These are phyloP conservation scores for Trypanosoma boissoni DNA, from an alignment of 208 protist species.

Conservation along the genomic window DNA sequence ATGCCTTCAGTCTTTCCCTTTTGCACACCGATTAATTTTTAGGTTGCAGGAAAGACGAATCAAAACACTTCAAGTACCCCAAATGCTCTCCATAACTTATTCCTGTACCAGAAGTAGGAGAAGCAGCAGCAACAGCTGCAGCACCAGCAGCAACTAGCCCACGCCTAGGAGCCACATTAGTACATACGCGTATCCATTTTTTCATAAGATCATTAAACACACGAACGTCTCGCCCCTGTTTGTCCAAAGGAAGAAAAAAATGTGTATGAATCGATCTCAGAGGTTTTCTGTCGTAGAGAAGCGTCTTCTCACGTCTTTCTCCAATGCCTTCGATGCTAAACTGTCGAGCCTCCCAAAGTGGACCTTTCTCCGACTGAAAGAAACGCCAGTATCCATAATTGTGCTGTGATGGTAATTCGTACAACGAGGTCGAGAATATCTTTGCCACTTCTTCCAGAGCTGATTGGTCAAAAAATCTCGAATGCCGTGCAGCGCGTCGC, in stretches of 20 bases:
- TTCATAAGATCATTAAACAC: slow-evolving; percentile 61
- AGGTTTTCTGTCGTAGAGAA: slow-evolving; percentile 58
- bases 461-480: slow-evolving; percentile 76
- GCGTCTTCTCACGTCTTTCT: neutral
- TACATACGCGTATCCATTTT: slow-evolving; percentile 44
- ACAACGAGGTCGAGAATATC: slow-evolving; percentile 28
- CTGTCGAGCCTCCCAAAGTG: slow-evolving; percentile 31
- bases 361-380: slow-evolving; percentile 34
- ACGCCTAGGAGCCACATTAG: too few species aligned
- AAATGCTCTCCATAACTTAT: too few species aligned
- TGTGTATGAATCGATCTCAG: slow-evolving; percentile 78
- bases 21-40: too few species aligned
- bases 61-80: too few species aligned
- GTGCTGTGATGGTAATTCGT: slow-evolving; percentile 57
- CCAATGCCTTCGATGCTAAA: slow-evolving; percentile 45
- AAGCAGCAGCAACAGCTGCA: too few species aligned
- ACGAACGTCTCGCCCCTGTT: slow-evolving; percentile 30
- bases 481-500: slow-evolving; percentile 51
- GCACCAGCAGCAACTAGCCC: too few species aligned
- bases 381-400: slow-evolving; percentile 90
- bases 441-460: slow-evolving; percentile 58
- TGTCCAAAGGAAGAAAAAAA: slow-evolving; percentile 29
- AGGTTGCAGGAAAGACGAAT: too few species aligned
- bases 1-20: too few species aligned
- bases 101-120: too few species aligned